phyloP scores from a whole-genome alignment of 192 early-diverging fungal species.

The Podila verticillata region DNA sequence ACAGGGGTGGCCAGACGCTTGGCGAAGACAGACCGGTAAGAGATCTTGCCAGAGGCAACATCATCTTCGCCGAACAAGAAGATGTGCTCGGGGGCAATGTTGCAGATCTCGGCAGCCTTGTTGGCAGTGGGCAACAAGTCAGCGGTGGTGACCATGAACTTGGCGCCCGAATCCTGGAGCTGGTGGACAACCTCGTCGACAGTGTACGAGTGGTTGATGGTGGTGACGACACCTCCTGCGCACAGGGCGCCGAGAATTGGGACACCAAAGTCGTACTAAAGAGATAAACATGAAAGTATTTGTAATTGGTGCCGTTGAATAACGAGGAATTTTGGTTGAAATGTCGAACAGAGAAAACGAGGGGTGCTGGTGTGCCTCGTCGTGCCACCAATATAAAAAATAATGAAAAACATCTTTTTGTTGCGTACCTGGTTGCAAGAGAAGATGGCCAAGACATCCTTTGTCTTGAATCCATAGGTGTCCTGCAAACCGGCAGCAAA shows the following conservation, averaged over 20 bases:
- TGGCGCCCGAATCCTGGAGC: slow-evolving; percentile 74
- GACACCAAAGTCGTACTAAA: slow-evolving; percentile 65
- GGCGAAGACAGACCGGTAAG: slow-evolving; percentile 33
- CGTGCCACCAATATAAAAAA: slow-evolving; percentile 5
- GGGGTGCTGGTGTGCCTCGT: neutral
- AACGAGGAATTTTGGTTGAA: neutral
- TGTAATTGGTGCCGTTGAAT: neutral
- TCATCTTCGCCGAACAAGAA: slow-evolving; percentile 56
- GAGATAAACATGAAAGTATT: neutral
- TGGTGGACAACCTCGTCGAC: slow-evolving; percentile 81
- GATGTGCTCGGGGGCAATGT: slow-evolving; percentile 50
- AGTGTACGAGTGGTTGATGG: slow-evolving; percentile 87
- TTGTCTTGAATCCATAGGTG: slow-evolving; percentile 59
- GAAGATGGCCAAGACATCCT: slow-evolving; percentile 74
- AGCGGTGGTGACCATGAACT: slow-evolving; percentile 66
- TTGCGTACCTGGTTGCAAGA: slow-evolving; percentile 72
- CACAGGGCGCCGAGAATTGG: slow-evolving; percentile 70
- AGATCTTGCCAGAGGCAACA: slow-evolving; percentile 19
- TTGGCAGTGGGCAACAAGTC: slow-evolving; percentile 45
- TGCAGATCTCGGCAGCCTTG: slow-evolving; percentile 40
- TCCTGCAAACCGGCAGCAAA: slow-evolving; percentile 64
- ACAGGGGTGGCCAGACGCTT: slow-evolving; percentile 23
- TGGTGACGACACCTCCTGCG: slow-evolving; percentile 75
- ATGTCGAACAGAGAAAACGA: neutral
- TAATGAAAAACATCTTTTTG: no score